Base-by-base conservation (phyloP, 192 early-diverging fungal genomes). In the Umbelopsis ramanniana region DNA sequence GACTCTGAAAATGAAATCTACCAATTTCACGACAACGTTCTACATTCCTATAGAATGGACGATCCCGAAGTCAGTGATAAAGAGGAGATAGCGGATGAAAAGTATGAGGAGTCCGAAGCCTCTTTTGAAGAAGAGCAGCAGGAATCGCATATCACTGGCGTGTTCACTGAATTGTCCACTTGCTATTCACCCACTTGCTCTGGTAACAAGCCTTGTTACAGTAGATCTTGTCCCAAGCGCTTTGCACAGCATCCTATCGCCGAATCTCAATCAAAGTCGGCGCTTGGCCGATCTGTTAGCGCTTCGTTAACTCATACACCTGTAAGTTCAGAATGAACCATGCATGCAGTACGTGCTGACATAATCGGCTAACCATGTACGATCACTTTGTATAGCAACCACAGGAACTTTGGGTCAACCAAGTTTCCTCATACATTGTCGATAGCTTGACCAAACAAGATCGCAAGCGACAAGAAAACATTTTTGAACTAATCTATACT, bases 181-280 rank as follows among this genome's bases (percentile, higher is more conserved):
- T 98, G 97, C 76, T 98, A 98, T 79, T 97, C 96, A 19, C 91
- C 95, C 0, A 97, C 94, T 0, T 98, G 97, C 76, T 87, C 93
- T 0, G 79, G 82, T 23, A 91, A 90, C 48, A 89, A 85, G 67
- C 82, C 91, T 5, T 98, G 96, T 76, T 98, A 98, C 83, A 96
- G 93, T 74, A 87, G 93, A 10, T 85, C 90, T 7, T 97, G 97
- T 72, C 96, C 96, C 6, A 79, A 93, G 9, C 84, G 92, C 55
- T 76, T 92, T 40, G 90, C 91, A 70, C 91, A 94, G 83, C 87
- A 37, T 37, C 84, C 37, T 38, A 68, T 29, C 72, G 68, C 72
- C 0, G 45, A 46, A 38, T 84, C 47, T 80, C 21, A 37, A 48
- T 66, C 21, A 26, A 69, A 15, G 46, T 53, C 43, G 6, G 11